Percentiles rank a stretch among this genome's conserved stretches.
Conservation (phyloP, 352 stramenopile genomes). For the Phytophthora pini region DNA sequence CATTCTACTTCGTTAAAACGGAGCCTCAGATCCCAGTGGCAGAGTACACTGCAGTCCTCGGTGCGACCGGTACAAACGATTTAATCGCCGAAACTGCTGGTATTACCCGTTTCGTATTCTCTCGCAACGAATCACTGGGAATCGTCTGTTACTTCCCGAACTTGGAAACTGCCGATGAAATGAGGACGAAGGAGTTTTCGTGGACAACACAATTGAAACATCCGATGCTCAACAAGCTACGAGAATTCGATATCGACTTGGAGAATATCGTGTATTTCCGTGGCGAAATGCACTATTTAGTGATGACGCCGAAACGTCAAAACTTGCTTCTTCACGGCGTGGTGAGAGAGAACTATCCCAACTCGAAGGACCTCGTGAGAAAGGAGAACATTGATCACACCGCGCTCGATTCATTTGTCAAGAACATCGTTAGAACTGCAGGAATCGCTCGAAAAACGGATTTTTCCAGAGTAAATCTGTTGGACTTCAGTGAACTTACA, state of each 20-base stretch:
- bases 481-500: conserved; percentile 79
- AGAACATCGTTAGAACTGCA: conserved; percentile 61
- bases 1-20: conserved; percentile 66
- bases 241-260: conserved; percentile 61
- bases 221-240: conserved; percentile 68
- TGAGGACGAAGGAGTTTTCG: conserved; percentile 71
- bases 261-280: conserved; percentile 87
- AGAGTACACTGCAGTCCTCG: conserved; percentile 68
- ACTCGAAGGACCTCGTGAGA: conserved; percentile 54
- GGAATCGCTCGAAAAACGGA: conserved; percentile 60
- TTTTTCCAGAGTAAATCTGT: conserved; percentile 65
- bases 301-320: conserved; percentile 75
- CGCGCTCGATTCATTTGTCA: conserved; percentile 58
- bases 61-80: conserved; percentile 63
- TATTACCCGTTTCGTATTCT: conserved; percentile 79
- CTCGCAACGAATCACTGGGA: conserved; percentile 70
- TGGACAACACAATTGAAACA: conserved; percentile 83
- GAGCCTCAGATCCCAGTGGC: conserved; percentile 70
- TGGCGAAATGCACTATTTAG: conserved; percentile 83
- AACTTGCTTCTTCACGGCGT: conserved; percentile 67
- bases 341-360: conserved; percentile 60
- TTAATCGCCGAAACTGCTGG: conserved; percentile 50
- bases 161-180: conserved; percentile 62
- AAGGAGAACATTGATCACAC: conserved; percentile 51
- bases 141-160: conserved; percentile 86